A percentile compares a stretch with the other conserved stretches of the same genome.
Conservation (phyloP, 345 rosid species). For the Noccaea caerulescens region DNA sequence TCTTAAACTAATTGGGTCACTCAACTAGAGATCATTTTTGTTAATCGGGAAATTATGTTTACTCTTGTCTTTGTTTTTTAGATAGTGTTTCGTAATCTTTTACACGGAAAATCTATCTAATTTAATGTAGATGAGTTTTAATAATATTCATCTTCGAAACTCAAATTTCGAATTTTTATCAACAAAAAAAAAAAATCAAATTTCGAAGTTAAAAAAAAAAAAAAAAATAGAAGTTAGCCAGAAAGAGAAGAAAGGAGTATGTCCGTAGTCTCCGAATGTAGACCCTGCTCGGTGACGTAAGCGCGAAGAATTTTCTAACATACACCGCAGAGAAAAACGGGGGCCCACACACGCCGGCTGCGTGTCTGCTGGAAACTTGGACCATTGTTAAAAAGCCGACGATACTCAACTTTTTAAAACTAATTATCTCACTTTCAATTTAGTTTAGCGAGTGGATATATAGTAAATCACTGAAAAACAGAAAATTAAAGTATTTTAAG, state of each 20-base stretch:
- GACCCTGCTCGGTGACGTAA: conserved; percentile 42
- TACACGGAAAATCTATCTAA: not conserved
- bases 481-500: not conserved
- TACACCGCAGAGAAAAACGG: conserved; percentile 16
- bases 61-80: not conserved
- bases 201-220: no score
- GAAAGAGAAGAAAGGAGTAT: no score
- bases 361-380: conserved; percentile 49
- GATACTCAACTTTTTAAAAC: conserved; percentile 11
- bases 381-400: conserved; percentile 30
- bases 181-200: not conserved
- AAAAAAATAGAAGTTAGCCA: not conserved
- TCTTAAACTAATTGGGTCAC: not conserved
- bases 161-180: not conserved
- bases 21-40: not conserved
- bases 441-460: not conserved
- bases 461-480: not conserved
- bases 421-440: conserved; percentile 16
- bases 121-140: conserved; percentile 2
- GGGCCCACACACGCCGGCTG: conserved; percentile 51
- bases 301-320: conserved; percentile 21
- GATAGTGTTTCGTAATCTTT: not conserved
- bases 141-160: not conserved
- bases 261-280: conserved; percentile 6
- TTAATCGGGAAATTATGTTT: not conserved